Evolutionary conservation across 331 rosid species (phyloP).

Genomic region (Pyracantha coccinea): DNA sequence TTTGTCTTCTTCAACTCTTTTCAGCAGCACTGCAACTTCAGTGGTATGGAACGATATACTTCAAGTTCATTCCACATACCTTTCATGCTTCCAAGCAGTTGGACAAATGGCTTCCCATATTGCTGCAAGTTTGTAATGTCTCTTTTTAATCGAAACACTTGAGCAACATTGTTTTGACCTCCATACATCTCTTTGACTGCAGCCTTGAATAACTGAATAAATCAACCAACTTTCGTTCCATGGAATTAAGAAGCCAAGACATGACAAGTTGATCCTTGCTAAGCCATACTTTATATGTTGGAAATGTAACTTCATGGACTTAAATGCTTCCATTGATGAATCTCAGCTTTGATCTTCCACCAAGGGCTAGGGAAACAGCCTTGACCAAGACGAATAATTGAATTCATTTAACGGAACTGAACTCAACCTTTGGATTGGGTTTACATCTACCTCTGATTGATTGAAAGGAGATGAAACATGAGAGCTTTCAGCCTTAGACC

Average conservation of each 20-base stretch:
- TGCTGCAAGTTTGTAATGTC: no score
- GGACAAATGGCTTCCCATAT: neutral
- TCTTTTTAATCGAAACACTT: no score
- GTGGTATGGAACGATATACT: neutral
- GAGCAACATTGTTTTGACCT: no score
- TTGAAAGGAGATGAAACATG: no score
- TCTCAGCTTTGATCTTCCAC: neutral
- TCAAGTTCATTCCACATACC: neutral
- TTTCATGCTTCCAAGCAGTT: neutral
- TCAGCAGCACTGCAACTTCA: neutral
- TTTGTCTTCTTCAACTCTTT: neutral
- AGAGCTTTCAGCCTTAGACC: neutral
- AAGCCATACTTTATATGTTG: no score
- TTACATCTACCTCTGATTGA: neutral
- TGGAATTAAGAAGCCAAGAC: no score
- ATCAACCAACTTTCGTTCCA: no score
- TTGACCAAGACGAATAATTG: neutral
- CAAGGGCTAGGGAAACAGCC: neutral
- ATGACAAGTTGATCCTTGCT: no score
- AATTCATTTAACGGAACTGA: neutral
- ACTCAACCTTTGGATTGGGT: neutral
- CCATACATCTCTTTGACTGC: no score
- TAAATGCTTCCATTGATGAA: neutral
- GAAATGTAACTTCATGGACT: no score
- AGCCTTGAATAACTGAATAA: no score